Conservation (phyloP, 2,329 filamentous ascomycete species). For the Sodiomyces alkalinus region DNA sequence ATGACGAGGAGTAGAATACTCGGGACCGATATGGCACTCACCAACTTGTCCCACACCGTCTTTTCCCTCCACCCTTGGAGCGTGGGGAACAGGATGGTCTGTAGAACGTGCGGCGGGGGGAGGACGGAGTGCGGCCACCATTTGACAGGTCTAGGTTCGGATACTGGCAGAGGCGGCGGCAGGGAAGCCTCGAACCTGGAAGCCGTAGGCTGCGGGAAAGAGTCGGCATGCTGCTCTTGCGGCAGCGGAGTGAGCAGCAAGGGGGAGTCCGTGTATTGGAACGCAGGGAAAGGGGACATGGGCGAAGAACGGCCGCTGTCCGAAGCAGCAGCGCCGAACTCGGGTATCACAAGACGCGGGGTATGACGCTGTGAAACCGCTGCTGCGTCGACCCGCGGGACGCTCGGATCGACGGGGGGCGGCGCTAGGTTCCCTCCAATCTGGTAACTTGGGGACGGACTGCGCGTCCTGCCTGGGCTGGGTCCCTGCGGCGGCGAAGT, state of each 20-base stretch:
- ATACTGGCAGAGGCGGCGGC: too few relatives aligned
- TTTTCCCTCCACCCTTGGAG: slow-evolving; percentile 71
- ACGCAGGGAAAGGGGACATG: slow-evolving; percentile 48
- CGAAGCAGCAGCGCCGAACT: slow-evolving; percentile 22
- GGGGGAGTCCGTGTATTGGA: slow-evolving; percentile 43
- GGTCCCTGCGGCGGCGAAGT: too few relatives aligned
- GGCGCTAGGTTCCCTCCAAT: slow-evolving; percentile 26
- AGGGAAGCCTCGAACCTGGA: too few relatives aligned
- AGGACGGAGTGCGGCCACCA: slow-evolving; percentile 76
- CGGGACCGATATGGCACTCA: slow-evolving; percentile 73
- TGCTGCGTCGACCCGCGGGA: slow-evolving; percentile 3
- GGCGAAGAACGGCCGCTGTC: slow-evolving; percentile 31
- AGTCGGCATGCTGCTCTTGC: slow-evolving; percentile 31
- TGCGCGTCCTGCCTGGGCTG: slow-evolving; percentile 11
- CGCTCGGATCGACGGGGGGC: slow-evolving; percentile 15
- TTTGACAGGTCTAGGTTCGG: slow-evolving; percentile 30
- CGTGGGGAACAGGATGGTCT: slow-evolving; percentile 73
- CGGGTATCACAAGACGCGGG: slow-evolving; percentile 33
- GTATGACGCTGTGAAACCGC: too few relatives aligned
- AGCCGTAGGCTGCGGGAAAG: slow-evolving; percentile 39
- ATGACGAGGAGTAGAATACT: slow-evolving; percentile 82
- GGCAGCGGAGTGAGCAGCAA: slow-evolving; percentile 24
- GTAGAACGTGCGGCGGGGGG: slow-evolving; percentile 55
- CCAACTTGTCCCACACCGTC: slow-evolving; percentile 64
- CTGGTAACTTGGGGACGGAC: slow-evolving; percentile 16